Conservation (phyloP, 2,329 filamentous ascomycete species). For the Colletotrichum filicis region DNA sequence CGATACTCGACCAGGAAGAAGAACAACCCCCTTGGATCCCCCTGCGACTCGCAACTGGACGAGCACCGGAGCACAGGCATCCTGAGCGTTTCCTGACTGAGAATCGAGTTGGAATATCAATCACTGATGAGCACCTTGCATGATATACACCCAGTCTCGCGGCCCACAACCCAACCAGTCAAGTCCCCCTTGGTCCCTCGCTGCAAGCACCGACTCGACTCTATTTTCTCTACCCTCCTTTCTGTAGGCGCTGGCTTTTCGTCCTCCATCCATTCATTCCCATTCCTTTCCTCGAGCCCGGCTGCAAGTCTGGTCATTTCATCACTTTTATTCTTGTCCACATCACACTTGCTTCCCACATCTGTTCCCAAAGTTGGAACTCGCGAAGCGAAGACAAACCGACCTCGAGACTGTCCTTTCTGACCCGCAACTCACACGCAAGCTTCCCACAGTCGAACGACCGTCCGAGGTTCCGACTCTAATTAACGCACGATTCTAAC, state of each 20-base stretch:
- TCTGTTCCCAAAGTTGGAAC: background rate
- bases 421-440: conserved; percentile 27
- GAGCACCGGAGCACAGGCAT: conserved; percentile 34
- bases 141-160: conserved; percentile 37
- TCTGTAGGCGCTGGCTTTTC: conserved; percentile 42
- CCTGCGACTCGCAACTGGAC: conserved; percentile 30
- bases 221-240: conserved; percentile 36
- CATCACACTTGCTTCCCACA: conserved; percentile 10
- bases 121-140: conserved; percentile 37
- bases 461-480: conserved; percentile 26
- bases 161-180: conserved; percentile 34
- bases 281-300: conserved; percentile 30
- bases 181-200: conserved; percentile 29
- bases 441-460: conserved; percentile 27
- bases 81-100: conserved; percentile 32
- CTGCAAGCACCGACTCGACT: conserved; percentile 25
- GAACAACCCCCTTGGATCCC: conserved; percentile 25
- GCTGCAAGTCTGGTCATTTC: conserved; percentile 36
- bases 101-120: conserved; percentile 31
- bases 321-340: conserved; percentile 25
- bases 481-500: conserved; percentile 34
- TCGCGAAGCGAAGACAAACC: conserved; percentile 18
- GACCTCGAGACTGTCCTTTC: conserved; percentile 27
- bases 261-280: conserved; percentile 42
- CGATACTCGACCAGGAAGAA: background rate